phyloP scores from a whole-genome alignment of 345 rosid species.

The Citrus sp. region DNA sequence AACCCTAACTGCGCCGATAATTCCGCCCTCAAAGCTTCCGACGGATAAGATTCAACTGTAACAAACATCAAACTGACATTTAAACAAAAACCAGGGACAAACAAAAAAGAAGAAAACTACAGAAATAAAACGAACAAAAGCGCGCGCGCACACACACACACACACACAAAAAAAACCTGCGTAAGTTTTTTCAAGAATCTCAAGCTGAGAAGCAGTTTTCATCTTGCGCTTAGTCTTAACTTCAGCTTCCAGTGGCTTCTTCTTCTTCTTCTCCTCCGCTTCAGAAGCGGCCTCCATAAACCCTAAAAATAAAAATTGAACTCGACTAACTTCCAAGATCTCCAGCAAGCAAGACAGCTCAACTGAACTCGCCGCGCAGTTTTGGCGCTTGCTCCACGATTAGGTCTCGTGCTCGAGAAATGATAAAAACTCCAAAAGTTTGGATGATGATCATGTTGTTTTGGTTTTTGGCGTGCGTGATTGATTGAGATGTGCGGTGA shows the following conservation, averaged over 20 bases:
- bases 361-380: not conserved
- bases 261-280: constrained; percentile 41
- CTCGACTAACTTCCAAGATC: not conserved
- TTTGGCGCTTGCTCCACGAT: not conserved
- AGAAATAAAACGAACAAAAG: not conserved
- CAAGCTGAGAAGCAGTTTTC: constrained; percentile 93
- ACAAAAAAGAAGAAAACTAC: not conserved
- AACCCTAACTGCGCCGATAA: constrained; percentile 73
- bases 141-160: no score
- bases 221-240: constrained; percentile 80
- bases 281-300: constrained; percentile 52
- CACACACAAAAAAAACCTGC: constrained; percentile 37
- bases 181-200: constrained; percentile 75
- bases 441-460: not conserved
- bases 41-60: constrained; percentile 73
- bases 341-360: not conserved
- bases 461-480: constrained; percentile 6
- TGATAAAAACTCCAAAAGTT: constrained; percentile 22
- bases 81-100: not conserved
- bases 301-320: not conserved
- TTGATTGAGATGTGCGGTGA: constrained; percentile 66
- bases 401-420: constrained; percentile 31
- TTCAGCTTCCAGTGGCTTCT: constrained; percentile 55
- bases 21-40: constrained; percentile 68
- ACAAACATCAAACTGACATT: not conserved